Conservation (phyloP, 371 early-diverging fungal genomes). For the Blakeslea trispora region DNA sequence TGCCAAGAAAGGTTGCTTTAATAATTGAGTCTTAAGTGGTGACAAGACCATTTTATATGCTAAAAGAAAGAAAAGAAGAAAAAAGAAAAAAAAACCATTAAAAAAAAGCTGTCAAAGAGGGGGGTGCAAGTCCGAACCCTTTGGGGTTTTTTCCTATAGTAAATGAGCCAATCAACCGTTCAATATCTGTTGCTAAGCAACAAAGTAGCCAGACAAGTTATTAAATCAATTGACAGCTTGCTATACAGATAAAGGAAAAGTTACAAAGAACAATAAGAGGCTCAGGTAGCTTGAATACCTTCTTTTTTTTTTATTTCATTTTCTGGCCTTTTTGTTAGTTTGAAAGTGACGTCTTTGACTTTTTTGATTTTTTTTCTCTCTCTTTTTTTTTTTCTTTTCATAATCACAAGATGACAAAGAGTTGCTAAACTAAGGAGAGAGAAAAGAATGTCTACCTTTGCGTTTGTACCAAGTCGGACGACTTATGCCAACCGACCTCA, state of each 20-base stretch:
- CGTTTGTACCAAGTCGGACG: conserved; percentile 29
- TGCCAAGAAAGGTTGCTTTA: conserved; percentile 13
- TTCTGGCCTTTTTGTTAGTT: background rate
- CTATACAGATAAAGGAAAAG: no score
- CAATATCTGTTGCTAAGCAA: no score
- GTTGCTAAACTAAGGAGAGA: background rate
- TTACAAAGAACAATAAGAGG: no score
- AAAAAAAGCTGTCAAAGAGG: conserved; percentile 3
- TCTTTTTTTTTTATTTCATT: no score
- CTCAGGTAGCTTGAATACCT: no score
- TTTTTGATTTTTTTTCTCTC: background rate
- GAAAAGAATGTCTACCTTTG: conserved; percentile 30
- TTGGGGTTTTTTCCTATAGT: no score
- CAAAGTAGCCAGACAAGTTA: no score
- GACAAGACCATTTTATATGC: conserved; percentile 17
- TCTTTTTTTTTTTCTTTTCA: conserved; percentile 4
- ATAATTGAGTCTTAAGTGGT: conserved; percentile 18
- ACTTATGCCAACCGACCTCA: conserved; percentile 26
- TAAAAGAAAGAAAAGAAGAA: conserved; percentile 5
- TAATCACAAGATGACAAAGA: conserved; percentile 6
- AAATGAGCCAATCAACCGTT: no score
- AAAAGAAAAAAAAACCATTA: conserved; percentile 9
- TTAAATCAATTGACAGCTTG: no score
- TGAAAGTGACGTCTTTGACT: background rate
- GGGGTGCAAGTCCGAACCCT: background rate